Base-by-base conservation (phyloP, 176 grass and related monocot genomes). In the Guadua angustifolia region DNA sequence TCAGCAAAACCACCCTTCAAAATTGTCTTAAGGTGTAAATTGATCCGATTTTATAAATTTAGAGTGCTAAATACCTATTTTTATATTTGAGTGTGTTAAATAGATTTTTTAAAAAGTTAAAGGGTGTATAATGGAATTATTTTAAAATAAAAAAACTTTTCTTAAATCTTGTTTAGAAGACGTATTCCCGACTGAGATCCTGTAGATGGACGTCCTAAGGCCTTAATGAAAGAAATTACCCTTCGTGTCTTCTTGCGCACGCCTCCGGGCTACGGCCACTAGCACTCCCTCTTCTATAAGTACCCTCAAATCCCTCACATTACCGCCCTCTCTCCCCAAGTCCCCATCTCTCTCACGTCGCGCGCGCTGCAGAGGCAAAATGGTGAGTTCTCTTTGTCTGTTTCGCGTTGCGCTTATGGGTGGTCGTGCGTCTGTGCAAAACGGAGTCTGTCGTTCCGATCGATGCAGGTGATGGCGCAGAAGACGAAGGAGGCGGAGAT, bases 401-500 rank as follows among this genome's bases (percentile, higher is more conserved):
- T 2, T 42, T 36, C 18, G n/a, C 19, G 33, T 42, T 84, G 36
- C 57, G 51, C n/a, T 53, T 84, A 42, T 52, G 7, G 16, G 6
- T 61, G 10, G n/a, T 26, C 22, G 26, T n/a, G 67, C 18, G 55
- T 18, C 13, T 21, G 42, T 12, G 53, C 78, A 82, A 58, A 91
- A 59, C 36, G 15, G 49, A 25, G 35, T 12, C 5, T 17, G 32
- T 76, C 59, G 25, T 74, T 57, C 39, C 35, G 79, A 45, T 74
- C 53, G 29, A 49, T 79, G 82, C 89, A 95, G 93, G 91, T 92
- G 62, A 67, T 86, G 53, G 91, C 85, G 60, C 91, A 95, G 63
- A 95, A 85, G 86, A 82, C 87, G 36, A 95, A 98, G 93, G 96
- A 94, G 79, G 93, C 91, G 44, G 91, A 98, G 83, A 90, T 98